Evolutionary conservation across 2,329 filamentous ascomycete genomes (phyloP), one percentile per base, ranked within the genome.

Genomic region (Lizonia empirigonia): DNA sequence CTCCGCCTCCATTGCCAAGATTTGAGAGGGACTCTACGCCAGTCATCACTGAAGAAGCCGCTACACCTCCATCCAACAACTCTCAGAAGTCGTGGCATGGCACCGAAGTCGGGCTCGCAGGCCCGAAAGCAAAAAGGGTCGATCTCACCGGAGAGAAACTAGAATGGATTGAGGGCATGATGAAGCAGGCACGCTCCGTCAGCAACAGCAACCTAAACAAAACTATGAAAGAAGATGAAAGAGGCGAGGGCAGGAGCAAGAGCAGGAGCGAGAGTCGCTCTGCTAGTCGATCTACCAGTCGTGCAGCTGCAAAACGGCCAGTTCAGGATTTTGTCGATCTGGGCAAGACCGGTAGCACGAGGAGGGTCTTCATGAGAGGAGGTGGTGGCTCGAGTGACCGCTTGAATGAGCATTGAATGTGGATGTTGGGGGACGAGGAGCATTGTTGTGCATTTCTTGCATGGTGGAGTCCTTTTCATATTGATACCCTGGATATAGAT

Each of bases 141-240:
- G 67, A 88, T 85, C 75, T 89, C 18, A 74, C 85, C 48, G 85
- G 86, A 47, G 86, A 91, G 72, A 90, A 87, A 66, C 80, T 85
- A 50, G 85, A 86, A 30, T 94, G 90, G 90, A 88, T 94, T 8
- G 87, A 92, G 71, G 89, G 85, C 55, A 88, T 94, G 77, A 87
- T 91, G 75, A 87, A 90, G 65, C 88, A 90, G 67, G 90, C 91
- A 32, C 83, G 87, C 52, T 80, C 85, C 37, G 88, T 85, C 53
- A 89, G 86, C 64, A 89, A 86, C 65, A 82, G 82, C 48, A 85
- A 85, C 69, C 51, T 67, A 32, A 46, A 60, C 13, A 46, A 52
- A 18, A 42, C 58, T 13, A 60, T 53, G 22, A 58, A 57, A n/a
- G 56, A 53, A 5, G 51, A 58, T 6, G 59, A 59, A 12, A 41